Evolutionary conservation across 2,329 filamentous ascomycete species (phyloP).

Genomic region (Pseudopyrenochaeta lycopersici): DNA sequence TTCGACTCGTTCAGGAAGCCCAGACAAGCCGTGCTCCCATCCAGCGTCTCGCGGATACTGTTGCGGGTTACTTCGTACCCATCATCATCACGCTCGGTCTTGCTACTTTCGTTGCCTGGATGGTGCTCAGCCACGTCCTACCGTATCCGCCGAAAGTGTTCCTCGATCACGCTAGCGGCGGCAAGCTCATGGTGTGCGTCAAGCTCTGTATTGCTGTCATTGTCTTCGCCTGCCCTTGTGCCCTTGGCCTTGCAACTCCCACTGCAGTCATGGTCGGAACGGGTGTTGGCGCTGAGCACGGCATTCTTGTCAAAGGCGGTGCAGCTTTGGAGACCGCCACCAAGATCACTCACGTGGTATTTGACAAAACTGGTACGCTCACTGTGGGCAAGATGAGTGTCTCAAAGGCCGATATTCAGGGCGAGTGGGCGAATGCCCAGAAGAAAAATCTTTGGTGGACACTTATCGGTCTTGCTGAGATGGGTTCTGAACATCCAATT

Average conservation of each 20-base stretch:
- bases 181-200: constrained; percentile 94
- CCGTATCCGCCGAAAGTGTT: constrained; percentile 89
- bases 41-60: constrained; percentile 86
- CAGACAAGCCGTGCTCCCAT: constrained; percentile 95
- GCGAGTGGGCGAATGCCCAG: constrained; percentile 74
- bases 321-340: constrained; percentile 90
- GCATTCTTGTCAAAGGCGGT: constrained; percentile 97
- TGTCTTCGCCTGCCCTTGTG: constrained; percentile 96
- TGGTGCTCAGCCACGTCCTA: constrained; percentile 89
- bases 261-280: constrained; percentile 99
- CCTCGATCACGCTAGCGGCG: constrained; percentile 78
- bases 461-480: constrained; percentile 93
- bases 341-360: constrained; percentile 86
- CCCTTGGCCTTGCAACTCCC: constrained; percentile 92
- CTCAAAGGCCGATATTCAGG: constrained; percentile 72
- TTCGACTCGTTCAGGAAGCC: constrained; percentile 96
- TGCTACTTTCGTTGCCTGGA: constrained; percentile 88
- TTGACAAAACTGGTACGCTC: constrained; percentile 96
- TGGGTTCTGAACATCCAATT: constrained; percentile 94
- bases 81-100: constrained; percentile 85
- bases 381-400: constrained; percentile 97
- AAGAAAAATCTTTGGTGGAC: constrained; percentile 88
- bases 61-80: constrained; percentile 95
- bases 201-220: constrained; percentile 99
- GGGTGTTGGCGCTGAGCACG: constrained; percentile 93